Percentiles rank a stretch among this genome's conserved stretches.
Conservation (phyloP, 805 yeast species). For the Saccharomycopsis fibuligera region DNA sequence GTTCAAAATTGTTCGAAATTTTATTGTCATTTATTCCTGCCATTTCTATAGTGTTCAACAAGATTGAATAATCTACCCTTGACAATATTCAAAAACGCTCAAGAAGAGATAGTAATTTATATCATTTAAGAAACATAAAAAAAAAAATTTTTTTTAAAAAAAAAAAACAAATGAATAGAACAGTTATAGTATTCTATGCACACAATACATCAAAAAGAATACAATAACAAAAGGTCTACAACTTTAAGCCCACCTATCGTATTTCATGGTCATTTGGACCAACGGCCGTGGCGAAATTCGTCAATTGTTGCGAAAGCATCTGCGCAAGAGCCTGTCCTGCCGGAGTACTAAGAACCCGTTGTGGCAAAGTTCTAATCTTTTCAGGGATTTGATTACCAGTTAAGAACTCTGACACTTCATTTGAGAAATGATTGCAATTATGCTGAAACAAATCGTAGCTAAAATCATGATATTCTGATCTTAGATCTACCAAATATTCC, state of each 20-base stretch:
- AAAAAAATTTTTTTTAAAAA: no score
- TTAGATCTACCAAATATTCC: slow-evolving; percentile 47
- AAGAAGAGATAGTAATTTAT: no score
- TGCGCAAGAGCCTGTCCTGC: slow-evolving; percentile 43
- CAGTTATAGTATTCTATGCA: no score
- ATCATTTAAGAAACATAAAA: no score
- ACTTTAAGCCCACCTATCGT: no score
- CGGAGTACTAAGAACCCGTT: slow-evolving; percentile 43
- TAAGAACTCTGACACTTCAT: slow-evolving; percentile 49
- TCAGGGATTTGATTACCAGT: slow-evolving; percentile 51
- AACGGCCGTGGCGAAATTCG: slow-evolving; percentile 16
- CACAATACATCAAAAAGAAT: no score
- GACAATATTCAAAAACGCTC: no score
- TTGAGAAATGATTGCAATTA: slow-evolving; percentile 64
- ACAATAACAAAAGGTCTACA: background rate
- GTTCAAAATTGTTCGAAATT: no score
- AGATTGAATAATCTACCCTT: no score
- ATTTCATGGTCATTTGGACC: slow-evolving; percentile 20
- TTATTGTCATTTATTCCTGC: no score
- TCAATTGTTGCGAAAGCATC: slow-evolving; percentile 26
- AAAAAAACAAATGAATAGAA: no score
- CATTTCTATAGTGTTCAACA: no score
- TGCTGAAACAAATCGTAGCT: slow-evolving; percentile 53
- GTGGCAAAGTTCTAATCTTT: slow-evolving; percentile 46
- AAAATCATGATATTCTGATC: slow-evolving; percentile 39